Evolutionary conservation across 345 rosid genomes (phyloP), one percentile per base, ranked within the genome.

Genomic region (Theobroma cacao): DNA sequence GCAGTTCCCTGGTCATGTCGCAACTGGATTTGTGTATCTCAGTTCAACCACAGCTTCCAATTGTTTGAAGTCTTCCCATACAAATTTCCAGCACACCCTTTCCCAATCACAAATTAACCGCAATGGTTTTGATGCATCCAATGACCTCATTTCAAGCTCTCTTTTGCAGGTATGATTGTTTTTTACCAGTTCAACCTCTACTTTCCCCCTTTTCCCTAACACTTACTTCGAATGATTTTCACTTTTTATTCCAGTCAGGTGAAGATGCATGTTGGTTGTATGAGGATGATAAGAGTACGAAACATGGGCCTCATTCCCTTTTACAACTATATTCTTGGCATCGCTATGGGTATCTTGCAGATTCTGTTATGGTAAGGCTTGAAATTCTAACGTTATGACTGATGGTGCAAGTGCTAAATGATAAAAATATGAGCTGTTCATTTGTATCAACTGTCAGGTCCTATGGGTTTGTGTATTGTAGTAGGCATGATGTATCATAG

Each of bases 1-100:
- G 85, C 96, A 91, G 88, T 93, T 89, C 79, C 98, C 98, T 56
- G 93, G 91, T 53, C 99, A 94, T 82, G 87, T 94, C 65, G 87
- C 93, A 59, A 86, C 95, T 66, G 97, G 98, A 38, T 97, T 94
- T 85, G 87, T 86, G 17, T 89, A 89, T 85, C 83, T 91, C 45
- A 82, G 82, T 66, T 47, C 83, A 69, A 69, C 82, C 14, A 59
- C 77, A 18, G 75, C 83, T 58, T 64, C 84, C 72, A 74, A 72
- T 82, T 31, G 14, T 75, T 56, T 48, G 30, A 75, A 71, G 26
- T 65, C 88, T 50, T 78, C 72, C 43, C 74, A 33, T 78, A 81
- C 38, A 17, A 52, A 30, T 72, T 79, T 41, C 20, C 75, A 65
- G 36, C 78, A 48, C 17, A 31, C 75, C 5, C 75, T 55, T 72